Conservation (phyloP, 169 alveolate species). For the Cryptosporidium sp. region DNA sequence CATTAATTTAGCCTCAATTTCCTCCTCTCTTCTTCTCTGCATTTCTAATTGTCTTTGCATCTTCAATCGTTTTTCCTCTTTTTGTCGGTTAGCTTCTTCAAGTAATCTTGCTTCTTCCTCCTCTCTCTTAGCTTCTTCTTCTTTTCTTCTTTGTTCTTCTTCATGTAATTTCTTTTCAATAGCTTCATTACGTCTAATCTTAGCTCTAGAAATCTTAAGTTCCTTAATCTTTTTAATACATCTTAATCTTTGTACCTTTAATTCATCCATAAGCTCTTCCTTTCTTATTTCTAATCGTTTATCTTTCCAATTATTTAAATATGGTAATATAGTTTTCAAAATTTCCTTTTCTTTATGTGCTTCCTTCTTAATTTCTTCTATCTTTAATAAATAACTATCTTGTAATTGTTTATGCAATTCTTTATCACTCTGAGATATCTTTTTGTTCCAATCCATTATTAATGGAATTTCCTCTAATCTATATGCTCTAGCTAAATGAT, state of each 20-base stretch:
- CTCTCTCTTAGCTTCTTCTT: constrained; percentile 78
- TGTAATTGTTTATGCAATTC: constrained; percentile 74
- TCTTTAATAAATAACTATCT: constrained; percentile 39
- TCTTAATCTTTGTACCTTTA: constrained; percentile 32
- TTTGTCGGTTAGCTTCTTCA: constrained; percentile 81
- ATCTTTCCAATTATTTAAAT: constrained; percentile 57
- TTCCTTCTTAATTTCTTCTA: constrained; percentile 61
- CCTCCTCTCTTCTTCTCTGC: constrained; percentile 81
- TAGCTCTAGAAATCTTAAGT: constrained; percentile 85
- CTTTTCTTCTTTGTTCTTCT: constrained; percentile 84
- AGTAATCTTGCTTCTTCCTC: constrained; percentile 76
- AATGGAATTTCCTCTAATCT: constrained; percentile 84
- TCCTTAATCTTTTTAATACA: constrained; percentile 82
- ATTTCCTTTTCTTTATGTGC: constrained; percentile 77
- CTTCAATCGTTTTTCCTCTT: constrained; percentile 81
- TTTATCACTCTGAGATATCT: constrained; percentile 35
- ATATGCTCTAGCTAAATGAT: constrained; percentile 88
- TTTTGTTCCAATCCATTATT: constrained; percentile 42
- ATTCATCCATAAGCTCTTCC: constrained; percentile 55
- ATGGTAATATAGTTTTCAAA: constrained; percentile 74
- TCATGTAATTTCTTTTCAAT: constrained; percentile 79
- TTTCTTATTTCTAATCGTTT: constrained; percentile 38
- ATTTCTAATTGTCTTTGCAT: constrained; percentile 76
- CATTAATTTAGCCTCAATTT: constrained; percentile 77
- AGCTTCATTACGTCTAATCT: constrained; percentile 82